Conservation (phyloP, 164 flowering plant genomes). For the Sedum album region DNA sequence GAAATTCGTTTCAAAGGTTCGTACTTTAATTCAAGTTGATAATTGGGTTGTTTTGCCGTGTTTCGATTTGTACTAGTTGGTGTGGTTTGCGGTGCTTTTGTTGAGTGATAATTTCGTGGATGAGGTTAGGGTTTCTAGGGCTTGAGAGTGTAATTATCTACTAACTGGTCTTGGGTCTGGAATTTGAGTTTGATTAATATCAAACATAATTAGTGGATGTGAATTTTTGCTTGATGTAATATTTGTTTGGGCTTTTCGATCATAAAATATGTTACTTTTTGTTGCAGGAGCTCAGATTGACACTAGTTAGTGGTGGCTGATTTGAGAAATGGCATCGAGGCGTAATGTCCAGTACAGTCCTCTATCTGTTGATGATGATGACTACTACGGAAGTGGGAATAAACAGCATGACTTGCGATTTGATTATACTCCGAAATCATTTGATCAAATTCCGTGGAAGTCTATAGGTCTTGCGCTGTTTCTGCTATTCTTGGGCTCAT, state of each 20-base stretch:
- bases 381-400: conserved; percentile 14
- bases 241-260: not conserved
- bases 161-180: too few species aligned
- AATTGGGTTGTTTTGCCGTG: not conserved
- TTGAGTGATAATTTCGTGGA: not conserved
- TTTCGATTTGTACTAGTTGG: not conserved
- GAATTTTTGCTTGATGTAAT: not conserved
- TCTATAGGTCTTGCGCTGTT: conserved; percentile 78
- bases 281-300: not conserved
- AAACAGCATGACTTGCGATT: conserved; percentile 55
- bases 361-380: conserved; percentile 40
- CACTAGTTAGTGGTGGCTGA: not conserved
- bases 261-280: too few species aligned
- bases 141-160: not conserved
- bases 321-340: conserved; percentile 44
- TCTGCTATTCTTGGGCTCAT: conserved; percentile 54
- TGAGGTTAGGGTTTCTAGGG: not conserved
- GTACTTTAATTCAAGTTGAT: not conserved
- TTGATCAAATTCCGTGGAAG: conserved; percentile 74
- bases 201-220: not conserved
- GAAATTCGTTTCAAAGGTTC: not conserved
- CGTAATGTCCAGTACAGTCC: conserved; percentile 46
- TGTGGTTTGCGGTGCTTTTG: not conserved
- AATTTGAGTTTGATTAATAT: too few species aligned
- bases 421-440: conserved; percentile 59